Evolutionary conservation across 106 monocot species (phyloP).

Genomic region (Dendrobium catenatum): DNA sequence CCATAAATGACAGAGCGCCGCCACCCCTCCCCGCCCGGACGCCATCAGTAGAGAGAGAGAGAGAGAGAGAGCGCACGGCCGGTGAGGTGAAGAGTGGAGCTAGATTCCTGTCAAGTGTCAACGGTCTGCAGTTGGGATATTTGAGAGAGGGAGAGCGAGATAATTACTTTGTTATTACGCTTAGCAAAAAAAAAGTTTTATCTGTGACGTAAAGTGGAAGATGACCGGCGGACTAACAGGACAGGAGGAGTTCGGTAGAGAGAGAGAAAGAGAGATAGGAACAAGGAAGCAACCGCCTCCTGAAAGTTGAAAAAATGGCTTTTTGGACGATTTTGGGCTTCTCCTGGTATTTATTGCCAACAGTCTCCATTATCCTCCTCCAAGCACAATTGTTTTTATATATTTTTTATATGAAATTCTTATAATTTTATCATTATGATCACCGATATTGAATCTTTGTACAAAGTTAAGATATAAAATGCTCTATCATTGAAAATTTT

Average conservation of each 20-base stretch:
- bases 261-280: background rate
- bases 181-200: background rate
- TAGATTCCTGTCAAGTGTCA: constrained; percentile 5
- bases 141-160: background rate
- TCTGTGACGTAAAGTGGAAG: constrained; percentile 1
- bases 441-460: no score
- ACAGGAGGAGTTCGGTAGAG: background rate
- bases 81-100: background rate
- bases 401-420: no score
- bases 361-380: background rate
- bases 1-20: background rate
- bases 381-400: no score
- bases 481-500: no score
- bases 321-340: background rate
- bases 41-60: constrained; percentile 6
- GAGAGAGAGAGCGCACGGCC: background rate
- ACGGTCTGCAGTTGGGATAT: constrained; percentile 5
- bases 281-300: background rate
- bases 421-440: no score
- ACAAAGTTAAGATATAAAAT: no score
- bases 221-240: background rate
- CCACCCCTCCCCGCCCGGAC: constrained; percentile 1
- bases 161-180: constrained; percentile 2
- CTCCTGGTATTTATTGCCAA: background rate
- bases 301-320: background rate